Conservation (phyloP, 352 stramenopile species). For the Phytopythium helicoides region DNA sequence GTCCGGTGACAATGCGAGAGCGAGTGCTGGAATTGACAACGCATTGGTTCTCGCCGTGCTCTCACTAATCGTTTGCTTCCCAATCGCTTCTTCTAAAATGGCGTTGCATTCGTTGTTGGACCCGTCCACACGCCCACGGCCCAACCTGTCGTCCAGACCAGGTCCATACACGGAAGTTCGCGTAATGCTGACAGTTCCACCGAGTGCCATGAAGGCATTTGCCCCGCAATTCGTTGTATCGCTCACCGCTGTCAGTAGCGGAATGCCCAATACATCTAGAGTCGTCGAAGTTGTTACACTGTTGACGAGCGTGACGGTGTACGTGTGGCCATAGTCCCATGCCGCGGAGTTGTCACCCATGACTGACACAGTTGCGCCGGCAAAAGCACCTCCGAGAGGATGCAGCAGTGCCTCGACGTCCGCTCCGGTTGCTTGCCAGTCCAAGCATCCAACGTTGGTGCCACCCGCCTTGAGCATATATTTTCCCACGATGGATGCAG, state of each 20-base stretch:
- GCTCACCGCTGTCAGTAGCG: conserved; percentile 27
- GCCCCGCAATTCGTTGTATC: conserved; percentile 24
- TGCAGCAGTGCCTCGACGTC: conserved; percentile 27
- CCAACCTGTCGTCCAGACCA: conserved; percentile 41
- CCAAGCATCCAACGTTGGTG: conserved; percentile 30
- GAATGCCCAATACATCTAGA: conserved; percentile 38
- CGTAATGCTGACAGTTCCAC: conserved; percentile 20
- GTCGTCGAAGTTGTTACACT: conserved; percentile 31
- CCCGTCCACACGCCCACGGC: conserved; percentile 50
- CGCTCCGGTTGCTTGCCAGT: conserved; percentile 19
- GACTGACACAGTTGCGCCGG: conserved; percentile 19
- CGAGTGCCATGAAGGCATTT: conserved; percentile 1
- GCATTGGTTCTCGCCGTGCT: conserved; percentile 26
- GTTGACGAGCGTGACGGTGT: conserved; percentile 51
- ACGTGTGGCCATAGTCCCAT: conserved; percentile 77
- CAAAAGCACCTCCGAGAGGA: conserved; percentile 23
- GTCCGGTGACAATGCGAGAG: conserved; percentile 37
- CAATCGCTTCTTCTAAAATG: conserved; percentile 33
- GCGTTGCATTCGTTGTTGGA: conserved; percentile 56
- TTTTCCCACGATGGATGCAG: conserved; percentile 6
- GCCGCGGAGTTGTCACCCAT: conserved; percentile 50
- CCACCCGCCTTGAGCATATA: conserved; percentile 30
- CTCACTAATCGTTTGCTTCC: conserved; percentile 41
- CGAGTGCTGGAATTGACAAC: conserved; percentile 25
- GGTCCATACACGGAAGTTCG: conserved; percentile 45